phyloP scores from a whole-genome alignment of 345 rosid genomes.

The Linum trigynum region DNA sequence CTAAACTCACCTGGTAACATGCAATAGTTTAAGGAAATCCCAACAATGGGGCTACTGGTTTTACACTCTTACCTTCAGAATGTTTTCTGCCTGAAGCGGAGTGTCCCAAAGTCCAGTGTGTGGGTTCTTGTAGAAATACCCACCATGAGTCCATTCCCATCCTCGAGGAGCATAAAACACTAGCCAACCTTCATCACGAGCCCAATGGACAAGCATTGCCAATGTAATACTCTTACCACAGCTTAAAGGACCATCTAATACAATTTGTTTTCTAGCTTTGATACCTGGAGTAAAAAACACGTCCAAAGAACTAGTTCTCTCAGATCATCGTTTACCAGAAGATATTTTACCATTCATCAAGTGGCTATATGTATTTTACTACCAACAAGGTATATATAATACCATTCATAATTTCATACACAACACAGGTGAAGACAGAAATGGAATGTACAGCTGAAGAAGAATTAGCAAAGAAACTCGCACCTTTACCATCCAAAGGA shows the following conservation, averaged over 20 bases:
- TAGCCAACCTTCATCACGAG: conserved; percentile 94
- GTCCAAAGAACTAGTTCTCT: not conserved
- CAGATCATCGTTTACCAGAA: not conserved
- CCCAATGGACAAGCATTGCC: conserved; percentile 98
- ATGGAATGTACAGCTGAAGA: not conserved
- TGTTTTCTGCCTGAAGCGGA: conserved; percentile 76
- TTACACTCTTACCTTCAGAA: conserved; percentile 57
- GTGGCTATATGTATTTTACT: too few relatives aligned
- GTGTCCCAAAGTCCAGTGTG: conserved; percentile 90
- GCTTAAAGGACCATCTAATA: conserved; percentile 85
- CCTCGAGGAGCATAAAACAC: conserved; percentile 86
- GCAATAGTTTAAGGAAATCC: not conserved
- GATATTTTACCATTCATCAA: not conserved
- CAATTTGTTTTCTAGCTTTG: conserved; percentile 65
- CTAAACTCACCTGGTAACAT: not conserved
- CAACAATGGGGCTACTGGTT: not conserved
- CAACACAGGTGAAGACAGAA: not conserved
- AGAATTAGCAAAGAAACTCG: conserved; percentile 9
- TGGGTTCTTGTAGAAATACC: conserved; percentile 68
- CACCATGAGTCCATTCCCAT: conserved; percentile 89
- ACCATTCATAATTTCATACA: too few relatives aligned
- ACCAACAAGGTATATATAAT: too few relatives aligned
- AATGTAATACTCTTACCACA: conserved; percentile 88
- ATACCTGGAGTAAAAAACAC: conserved; percentile 27
- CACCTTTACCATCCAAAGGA: conserved; percentile 49